These are phyloP conservation scores for Ambrosia hybrid DNA, from an alignment of 140 eudicot genomes.

Conservation along the genomic window DNA sequence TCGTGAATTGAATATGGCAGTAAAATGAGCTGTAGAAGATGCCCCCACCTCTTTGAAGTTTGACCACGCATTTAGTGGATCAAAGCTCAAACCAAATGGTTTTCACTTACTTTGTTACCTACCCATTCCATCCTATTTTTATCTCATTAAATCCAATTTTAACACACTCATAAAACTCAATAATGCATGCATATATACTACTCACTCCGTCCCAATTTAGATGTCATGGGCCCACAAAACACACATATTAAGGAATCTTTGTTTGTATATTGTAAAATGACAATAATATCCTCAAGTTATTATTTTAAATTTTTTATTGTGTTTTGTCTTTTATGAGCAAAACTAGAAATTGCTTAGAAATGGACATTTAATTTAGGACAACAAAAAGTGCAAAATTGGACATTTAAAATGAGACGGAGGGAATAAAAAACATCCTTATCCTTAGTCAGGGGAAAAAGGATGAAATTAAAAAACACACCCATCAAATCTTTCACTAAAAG, in stretches of 20 bases:
- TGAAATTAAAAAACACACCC: neutral
- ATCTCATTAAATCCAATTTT: constrained; percentile 7
- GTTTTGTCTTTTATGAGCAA: too few relatives aligned
- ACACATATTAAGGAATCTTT: too few relatives aligned
- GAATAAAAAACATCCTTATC: too few relatives aligned
- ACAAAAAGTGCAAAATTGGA: too few relatives aligned
- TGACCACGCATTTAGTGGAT: constrained; percentile 57
- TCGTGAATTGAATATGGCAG: constrained; percentile 33
- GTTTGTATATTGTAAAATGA: too few relatives aligned
- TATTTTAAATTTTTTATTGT: too few relatives aligned
- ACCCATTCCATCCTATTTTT: constrained; percentile 24
- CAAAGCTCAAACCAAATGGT: constrained; percentile 32
- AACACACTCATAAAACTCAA: constrained; percentile 18
- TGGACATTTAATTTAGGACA: too few relatives aligned
- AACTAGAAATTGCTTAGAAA: too few relatives aligned
- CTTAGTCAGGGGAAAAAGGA: neutral
- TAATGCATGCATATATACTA: neutral
- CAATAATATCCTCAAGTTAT: too few relatives aligned
- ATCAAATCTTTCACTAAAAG: constrained; percentile 38
- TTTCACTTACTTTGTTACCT: constrained; percentile 13
- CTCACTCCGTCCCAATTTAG: too few relatives aligned
- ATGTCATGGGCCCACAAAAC: too few relatives aligned
- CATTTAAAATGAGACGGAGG: too few relatives aligned
- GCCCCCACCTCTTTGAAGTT: constrained; percentile 22
- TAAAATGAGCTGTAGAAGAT: constrained; percentile 55